Evolutionary conservation across 768 basidiomycete genomes (phyloP), one percentile per base, ranked within the genome.

Genomic region (Lactarius evosmus): DNA sequence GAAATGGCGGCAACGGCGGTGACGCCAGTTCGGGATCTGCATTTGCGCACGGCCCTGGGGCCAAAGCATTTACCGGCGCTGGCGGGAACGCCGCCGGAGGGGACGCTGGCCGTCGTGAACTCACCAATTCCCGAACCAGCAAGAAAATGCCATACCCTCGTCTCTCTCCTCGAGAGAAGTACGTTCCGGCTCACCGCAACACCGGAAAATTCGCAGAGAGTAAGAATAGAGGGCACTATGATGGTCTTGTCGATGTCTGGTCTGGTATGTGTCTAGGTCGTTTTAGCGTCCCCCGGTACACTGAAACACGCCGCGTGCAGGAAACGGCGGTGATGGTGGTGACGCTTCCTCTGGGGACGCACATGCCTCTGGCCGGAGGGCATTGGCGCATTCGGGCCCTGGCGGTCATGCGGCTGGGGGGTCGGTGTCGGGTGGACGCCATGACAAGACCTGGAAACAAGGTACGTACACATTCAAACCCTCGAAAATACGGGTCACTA

Each of bases 1-100:
- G 56, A 25, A 69, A 69, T 29, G 69, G 68, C 14, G 69, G 69
- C 2, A 44, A 69, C n/a, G 69, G 69, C 7, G 68, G 69, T 22
- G 51, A 57, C 14, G 67, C 68, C 29, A 55, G 30, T 33, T 66
- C 65, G 1, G 65, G 65, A 27, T 25, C 3, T 54, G 56, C 56
- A 17, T 61, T 22, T 44, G 54, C 59, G 16, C 22, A 40, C 22
- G 64, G 64, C 40, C 46, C 53, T 34, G 59, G 59, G n/a, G 63
- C 58, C 7, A 66, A 56, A 34, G 55, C 58, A 56, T 66, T 53
- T 50, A 56, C 58, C 22, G 62, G 66, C 30, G 16, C 63, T 2
- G 54, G 62, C 17, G 58, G 66, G 44, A 60, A 66, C 19, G 65
- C 65, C 34, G 19, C 54, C 0, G 64, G 59, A 44, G 64, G 60